Base-by-base conservation (phyloP, 2,329 filamentous ascomycete species). In the Talaromyces islandicus region DNA sequence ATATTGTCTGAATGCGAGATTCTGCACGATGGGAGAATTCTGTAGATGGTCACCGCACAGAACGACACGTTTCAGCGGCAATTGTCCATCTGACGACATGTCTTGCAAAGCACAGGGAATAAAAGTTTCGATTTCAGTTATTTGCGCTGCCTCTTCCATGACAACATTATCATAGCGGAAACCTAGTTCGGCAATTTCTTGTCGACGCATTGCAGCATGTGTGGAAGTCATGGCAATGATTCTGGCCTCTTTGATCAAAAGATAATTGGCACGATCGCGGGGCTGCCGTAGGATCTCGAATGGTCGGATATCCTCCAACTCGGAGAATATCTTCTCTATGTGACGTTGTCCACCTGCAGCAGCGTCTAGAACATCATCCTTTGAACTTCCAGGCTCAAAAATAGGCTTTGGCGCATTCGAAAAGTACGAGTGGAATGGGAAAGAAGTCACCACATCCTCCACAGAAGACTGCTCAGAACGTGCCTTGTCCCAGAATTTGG, bases 191-290 rank as follows among this genome's bases (percentile, higher is more conserved):
- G 91, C 89, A 67, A 99, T 97, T 69, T 97, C 93, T 64, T 91
- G 87, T 64, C 93, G 83, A 63, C 92, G 87, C 83, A 99, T 99
- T 1, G 94, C 94, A 4, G 94, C 95, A 74, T 99, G 94, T 0
- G 95, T 99, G 4, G 92, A 95, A 19, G 94, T 99, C 95, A 99
- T 99, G 60, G 94, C 95, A 65, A 99, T 88, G 64, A 99, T 94
- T 38, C 94, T 88, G n/a, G 95, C 95, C 75, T 97, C 93, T 69
- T 92, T 97, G 6, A 92, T 89, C 35, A 99, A 84, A 6, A 99
- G 85, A 70, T 99, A 99, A 73, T 97, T 97, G 56, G 92, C 89
- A 77, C 95, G 97, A 72, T 99, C 94, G 38, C 90, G 87, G 64
- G 92, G 90, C 59, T 89, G 88, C 56, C 92, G 87, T 59, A 99